Evolutionary conservation across 768 basidiomycete genomes (phyloP).

Genomic region (Macrolepiota albuminosa): DNA sequence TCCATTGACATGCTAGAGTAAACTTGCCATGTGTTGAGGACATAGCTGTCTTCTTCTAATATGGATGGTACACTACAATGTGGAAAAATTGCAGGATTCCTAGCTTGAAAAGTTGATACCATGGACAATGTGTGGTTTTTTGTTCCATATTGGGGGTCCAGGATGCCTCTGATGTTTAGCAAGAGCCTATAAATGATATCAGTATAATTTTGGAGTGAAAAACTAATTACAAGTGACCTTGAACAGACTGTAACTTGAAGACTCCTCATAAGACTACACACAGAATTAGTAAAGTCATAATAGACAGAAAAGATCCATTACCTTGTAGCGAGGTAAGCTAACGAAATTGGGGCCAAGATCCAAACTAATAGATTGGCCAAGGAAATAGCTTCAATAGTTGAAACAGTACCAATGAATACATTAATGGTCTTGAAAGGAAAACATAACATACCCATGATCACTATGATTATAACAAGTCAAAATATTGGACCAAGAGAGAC

Average conservation of each 20-base stretch:
- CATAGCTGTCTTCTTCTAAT: background rate
- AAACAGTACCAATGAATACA: no score
- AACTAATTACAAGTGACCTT: background rate
- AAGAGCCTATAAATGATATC: background rate
- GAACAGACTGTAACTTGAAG: background rate
- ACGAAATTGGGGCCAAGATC: background rate
- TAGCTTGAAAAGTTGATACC: background rate
- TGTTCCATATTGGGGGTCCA: background rate
- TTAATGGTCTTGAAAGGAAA: background rate
- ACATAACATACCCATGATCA: background rate
- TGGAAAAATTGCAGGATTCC: background rate
- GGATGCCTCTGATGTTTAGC: background rate
- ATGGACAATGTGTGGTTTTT: background rate
- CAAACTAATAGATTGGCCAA: background rate
- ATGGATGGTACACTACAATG: background rate
- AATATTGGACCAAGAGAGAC: background rate
- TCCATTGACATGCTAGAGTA: background rate
- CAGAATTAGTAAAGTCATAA: background rate
- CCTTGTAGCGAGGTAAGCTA: background rate
- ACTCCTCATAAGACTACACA: background rate
- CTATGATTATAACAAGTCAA: background rate
- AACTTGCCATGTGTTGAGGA: background rate
- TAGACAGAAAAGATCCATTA: background rate
- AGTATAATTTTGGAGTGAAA: no score
- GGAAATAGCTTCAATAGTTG: background rate